Percentiles rank a stretch among this genome's conserved stretches.
These are phyloP conservation scores for Aspergillus sergii DNA, from an alignment of 2,329 filamentous ascomycete genomes.

Conservation along the genomic window DNA sequence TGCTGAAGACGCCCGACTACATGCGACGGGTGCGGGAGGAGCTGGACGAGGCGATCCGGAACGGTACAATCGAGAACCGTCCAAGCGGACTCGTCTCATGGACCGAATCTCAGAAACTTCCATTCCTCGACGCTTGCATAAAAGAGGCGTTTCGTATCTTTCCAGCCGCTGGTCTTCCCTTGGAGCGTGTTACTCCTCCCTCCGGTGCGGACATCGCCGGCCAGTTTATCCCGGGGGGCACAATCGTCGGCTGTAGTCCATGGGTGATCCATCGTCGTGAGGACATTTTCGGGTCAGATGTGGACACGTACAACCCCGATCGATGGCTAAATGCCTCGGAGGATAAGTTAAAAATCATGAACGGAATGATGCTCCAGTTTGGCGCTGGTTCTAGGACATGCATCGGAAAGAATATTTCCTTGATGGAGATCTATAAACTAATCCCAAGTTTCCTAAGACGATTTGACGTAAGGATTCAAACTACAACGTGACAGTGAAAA, in stretches of 20 bases:
- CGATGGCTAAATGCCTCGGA: conserved; percentile 25
- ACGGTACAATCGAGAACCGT: conserved; percentile 11
- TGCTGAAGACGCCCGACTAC: conserved; percentile 62
- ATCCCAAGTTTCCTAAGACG: conserved; percentile 14
- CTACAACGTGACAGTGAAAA: too few relatives aligned
- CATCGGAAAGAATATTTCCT: conserved; percentile 7
- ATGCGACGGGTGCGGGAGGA: conserved; percentile 51
- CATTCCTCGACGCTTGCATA: conserved; percentile 55
- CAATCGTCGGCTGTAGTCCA: conserved; percentile 15
- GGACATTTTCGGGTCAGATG: conserved; percentile 25
- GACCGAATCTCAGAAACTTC: conserved; percentile 32
- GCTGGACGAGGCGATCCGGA: conserved; percentile 56
- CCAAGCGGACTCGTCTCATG: not conserved
- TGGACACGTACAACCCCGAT: conserved; percentile 21
- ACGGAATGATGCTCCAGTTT: conserved; percentile 15
- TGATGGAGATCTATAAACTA: conserved; percentile 3
- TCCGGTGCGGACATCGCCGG: conserved; percentile 9
- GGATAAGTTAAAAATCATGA: conserved; percentile 13
- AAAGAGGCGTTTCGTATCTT: conserved; percentile 53
- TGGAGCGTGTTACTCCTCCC: conserved; percentile 19
- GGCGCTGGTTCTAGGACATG: conserved; percentile 7
- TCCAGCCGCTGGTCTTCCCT: conserved; percentile 25
- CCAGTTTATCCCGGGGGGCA: conserved; percentile 12
- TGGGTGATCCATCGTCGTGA: conserved; percentile 23
- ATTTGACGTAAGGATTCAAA: conserved; percentile 10